Evolutionary conservation across 345 rosid species (phyloP), one percentile per base, ranked within the genome.

Genomic region (Hibiscus syriacus): DNA sequence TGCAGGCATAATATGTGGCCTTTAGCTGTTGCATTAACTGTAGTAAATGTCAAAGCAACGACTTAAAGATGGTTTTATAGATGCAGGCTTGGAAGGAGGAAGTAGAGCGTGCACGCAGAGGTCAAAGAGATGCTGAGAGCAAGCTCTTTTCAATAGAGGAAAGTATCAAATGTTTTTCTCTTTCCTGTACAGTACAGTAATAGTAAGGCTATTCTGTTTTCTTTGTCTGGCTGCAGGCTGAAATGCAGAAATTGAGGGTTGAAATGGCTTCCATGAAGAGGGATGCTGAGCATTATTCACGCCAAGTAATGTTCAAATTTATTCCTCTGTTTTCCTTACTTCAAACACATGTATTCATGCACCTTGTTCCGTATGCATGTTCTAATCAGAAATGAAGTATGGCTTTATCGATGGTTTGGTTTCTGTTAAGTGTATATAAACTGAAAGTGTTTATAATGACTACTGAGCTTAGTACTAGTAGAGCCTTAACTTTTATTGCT

Each of bases 241-340:
- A 91, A 79, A 62, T 85, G 77, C 95, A 94, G 79, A 94, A 94
- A 79, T 80, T 92, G 89, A 85, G 94, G 81, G 98, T 92, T 58
- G 98, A 94, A 85, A 81, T 89, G 88, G 98, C 99, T 54, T 90
- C 98, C 64, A 87, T 94, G 97, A 92, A 87, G 84, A 88, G 98
- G 77, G 99, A 94, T 82, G 96, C 98, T n/a, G 99, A 94, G 73
- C 99, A 88, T 75, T 94, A 94, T 85, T 94, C 99, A 66, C 93
- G 98, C 61, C 96, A 94, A 90, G 99, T 94, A 71, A 80, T 49
- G 67, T 50, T 67, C 53, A 67, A 5, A 57, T 70, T 22, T 72
- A 56, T 73, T 43, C 72, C 9, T 30, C 41, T 70, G 72, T 68
- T 17, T 36, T 61, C 2, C 7, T 58, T 61, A n/a, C 14, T 38